These are phyloP conservation scores for Penicillium sp. DNA, from an alignment of 2,329 filamentous ascomycete genomes.

Conservation along the genomic window DNA sequence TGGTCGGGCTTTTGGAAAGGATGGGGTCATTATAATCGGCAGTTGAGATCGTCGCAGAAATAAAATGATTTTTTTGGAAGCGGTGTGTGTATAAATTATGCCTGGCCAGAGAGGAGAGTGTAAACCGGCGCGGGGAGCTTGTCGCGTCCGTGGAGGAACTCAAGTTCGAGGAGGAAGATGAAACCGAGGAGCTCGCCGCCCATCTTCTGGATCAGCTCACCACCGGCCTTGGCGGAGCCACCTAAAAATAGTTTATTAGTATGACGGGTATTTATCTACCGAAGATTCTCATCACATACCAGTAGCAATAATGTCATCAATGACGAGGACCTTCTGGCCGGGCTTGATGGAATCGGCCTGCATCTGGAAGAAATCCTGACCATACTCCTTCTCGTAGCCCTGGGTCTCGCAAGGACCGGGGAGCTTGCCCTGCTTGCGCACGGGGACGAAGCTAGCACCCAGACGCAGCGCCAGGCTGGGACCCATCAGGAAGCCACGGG, in stretches of 20 bases:
- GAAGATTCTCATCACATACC: conserved; percentile 57
- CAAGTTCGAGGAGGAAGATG: conserved; percentile 93
- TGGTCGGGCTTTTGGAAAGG: conserved; percentile 3
- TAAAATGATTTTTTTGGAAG: conserved; percentile 11
- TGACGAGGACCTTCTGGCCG: conserved; percentile 86
- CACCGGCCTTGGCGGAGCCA: conserved; percentile 85
- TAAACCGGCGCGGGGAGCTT: conserved; percentile 82
- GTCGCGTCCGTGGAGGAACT: conserved; percentile 85
- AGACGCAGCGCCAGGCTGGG: conserved; percentile 81
- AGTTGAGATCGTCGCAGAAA: conserved; percentile 12
- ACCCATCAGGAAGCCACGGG: conserved; percentile 92
- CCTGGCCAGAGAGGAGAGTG: conserved; percentile 73
- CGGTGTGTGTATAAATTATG: conserved; percentile 24
- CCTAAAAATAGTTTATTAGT: conserved; percentile 53
- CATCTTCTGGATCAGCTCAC: conserved; percentile 79
- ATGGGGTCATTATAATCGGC: conserved; percentile 14
- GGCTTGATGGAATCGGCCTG: conserved; percentile 80
- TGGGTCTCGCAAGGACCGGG: conserved; percentile 85
- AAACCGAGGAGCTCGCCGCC: conserved; percentile 85
- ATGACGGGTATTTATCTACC: background rate
- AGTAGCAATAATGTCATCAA: conserved; percentile 98
- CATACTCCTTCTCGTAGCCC: conserved; percentile 92
- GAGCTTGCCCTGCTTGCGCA: conserved; percentile 93
- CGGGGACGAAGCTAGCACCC: conserved; percentile 83
- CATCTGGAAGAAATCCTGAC: conserved; percentile 93